Base-by-base conservation (phyloP, 169 alveolate species). In the Toxoplasma gondii region DNA sequence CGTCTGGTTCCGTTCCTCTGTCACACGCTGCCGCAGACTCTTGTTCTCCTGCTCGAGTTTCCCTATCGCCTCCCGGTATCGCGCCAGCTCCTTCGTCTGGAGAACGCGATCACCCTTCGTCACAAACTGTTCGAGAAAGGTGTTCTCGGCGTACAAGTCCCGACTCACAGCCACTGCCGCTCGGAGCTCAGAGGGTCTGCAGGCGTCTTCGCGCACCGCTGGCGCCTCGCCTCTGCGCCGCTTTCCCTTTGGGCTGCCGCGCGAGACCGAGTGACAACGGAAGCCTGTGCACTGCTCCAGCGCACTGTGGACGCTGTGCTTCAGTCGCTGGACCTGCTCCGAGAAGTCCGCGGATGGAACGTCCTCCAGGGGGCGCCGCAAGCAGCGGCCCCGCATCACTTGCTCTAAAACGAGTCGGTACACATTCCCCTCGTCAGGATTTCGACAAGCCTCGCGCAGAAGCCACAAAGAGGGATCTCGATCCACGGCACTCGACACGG, bases 101-200 rank as follows among this genome's bases (percentile, higher is more conserved):
- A 82, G 90, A 2, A 82, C 64, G 67, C 90, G 90, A 24, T 82
- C 90, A 5, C 69, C 90, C 24, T 31, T 36, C 64, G 90, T 82
- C 31, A 82, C 34, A 67, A 82, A 82, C 38, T 82, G 53, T 67
- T 82, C 69, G 31, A 82, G 41, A 27, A 82, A 82, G 34, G 39
- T 9, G 67, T 82, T 82, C 67, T 82, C 90, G 16, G 53, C 90
- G 54, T 82, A 31, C n/a, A 82, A 36, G 39, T 44, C 64, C 10
- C 64, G n/a, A 17, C 39, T 10, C 29, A 16, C 39, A 38, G 45
- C 45, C 86, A 78, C 86, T 10, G 43, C 29, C 24, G 39, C 86
- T 19, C 86, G 86, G 43, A 22, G 1, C n/a, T 64, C 74, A 31
- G 74, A 16, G 74, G 7, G 7, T 27, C 74, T 16, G 4, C 74